Evolutionary conservation across 129 eudicot genomes (phyloP).

Genomic region (Silybum marianum): DNA sequence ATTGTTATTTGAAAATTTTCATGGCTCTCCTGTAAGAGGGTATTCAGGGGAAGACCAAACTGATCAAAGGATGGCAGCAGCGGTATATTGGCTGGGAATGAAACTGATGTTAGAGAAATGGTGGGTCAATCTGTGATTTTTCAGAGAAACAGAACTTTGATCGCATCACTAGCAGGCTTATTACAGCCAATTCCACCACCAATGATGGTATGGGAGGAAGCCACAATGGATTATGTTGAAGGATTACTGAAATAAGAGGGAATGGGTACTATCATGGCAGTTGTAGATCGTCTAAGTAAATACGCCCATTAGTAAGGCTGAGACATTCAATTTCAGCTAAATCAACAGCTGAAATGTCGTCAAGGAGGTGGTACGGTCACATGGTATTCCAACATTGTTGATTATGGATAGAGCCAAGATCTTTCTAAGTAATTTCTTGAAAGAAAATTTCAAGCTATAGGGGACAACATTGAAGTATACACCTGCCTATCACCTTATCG

Average conservation of each 20-base stretch:
- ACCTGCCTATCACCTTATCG: not conserved
- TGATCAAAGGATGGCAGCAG: not conserved
- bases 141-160: not conserved
- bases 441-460: not conserved
- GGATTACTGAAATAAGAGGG: not conserved
- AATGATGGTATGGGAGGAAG: not conserved
- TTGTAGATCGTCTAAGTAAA: not conserved
- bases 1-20: not conserved
- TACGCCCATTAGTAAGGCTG: not conserved
- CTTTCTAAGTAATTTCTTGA: not conserved
- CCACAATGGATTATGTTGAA: not conserved
- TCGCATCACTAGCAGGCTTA: not conserved
- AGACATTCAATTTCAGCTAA: not conserved
- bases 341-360: not conserved
- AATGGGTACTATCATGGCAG: not conserved
- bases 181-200: not conserved
- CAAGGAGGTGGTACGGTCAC: not conserved
- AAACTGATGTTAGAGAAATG: not conserved
- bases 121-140: not conserved
- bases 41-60: not conserved
- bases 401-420: not conserved
- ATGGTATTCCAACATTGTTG: not conserved
- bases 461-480: conserved; percentile 1
- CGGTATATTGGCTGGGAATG: not conserved
- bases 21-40: not conserved